Conservation (phyloP, 2,329 filamentous ascomycete species). For the Exophiala sideris region DNA sequence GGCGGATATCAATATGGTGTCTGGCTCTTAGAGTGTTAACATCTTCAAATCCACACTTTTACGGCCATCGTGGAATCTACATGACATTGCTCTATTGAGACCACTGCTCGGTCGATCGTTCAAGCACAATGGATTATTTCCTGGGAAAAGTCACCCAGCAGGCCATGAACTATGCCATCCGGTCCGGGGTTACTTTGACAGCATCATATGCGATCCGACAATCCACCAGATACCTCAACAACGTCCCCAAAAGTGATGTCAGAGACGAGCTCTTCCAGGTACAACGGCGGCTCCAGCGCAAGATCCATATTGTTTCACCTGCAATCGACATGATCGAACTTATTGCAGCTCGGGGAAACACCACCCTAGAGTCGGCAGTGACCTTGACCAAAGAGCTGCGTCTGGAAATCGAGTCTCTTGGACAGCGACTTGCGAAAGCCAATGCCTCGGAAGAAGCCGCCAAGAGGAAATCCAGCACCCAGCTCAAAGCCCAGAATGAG, state of each 20-base stretch:
- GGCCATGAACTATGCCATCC: slow-evolving; percentile 88
- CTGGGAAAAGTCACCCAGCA: slow-evolving; percentile 67
- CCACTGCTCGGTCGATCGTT: not conserved
- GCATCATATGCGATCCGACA: slow-evolving; percentile 81
- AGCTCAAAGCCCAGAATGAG: slow-evolving; percentile 52
- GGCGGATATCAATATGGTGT: no score
- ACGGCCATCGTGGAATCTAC: no score
- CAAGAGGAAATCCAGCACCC: slow-evolving; percentile 40
- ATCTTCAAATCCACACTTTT: no score
- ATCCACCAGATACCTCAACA: slow-evolving; percentile 72
- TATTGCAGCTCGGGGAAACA: slow-evolving; percentile 74
- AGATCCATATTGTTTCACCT: slow-evolving; percentile 86
- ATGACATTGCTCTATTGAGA: no score
- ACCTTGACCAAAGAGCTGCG: slow-evolving; percentile 77
- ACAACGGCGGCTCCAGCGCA: slow-evolving; percentile 73
- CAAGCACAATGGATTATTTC: slow-evolving; percentile 65
- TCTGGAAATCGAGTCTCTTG: slow-evolving; percentile 76
- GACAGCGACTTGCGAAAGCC: slow-evolving; percentile 68
- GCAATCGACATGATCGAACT: slow-evolving; percentile 90
- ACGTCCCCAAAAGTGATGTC: slow-evolving; percentile 64
- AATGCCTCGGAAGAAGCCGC: slow-evolving; percentile 55
- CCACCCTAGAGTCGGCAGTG: slow-evolving; percentile 78
- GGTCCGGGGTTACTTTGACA: slow-evolving; percentile 81
- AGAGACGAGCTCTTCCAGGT: slow-evolving; percentile 69
- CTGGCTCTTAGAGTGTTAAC: no score